Base-by-base conservation (phyloP, 768 basidiomycete species). In the Pluteus cervinus region DNA sequence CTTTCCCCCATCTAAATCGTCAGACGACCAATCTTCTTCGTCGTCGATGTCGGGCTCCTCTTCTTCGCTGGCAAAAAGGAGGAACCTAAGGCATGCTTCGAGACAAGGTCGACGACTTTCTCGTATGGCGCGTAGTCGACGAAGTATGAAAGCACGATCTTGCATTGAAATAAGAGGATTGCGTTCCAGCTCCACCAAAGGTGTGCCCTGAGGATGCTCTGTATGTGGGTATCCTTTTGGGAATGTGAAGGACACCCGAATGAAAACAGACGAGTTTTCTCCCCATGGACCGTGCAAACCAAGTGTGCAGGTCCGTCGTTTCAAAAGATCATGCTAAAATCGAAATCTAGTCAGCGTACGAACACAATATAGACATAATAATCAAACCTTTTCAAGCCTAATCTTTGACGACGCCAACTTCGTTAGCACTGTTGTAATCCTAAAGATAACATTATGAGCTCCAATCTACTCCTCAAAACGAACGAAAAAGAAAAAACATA, bases 331-430 rank as follows among this genome's bases (percentile, higher is more conserved):
- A 24, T 41, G 34, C 34, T 41, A 28, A 14, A 9, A 34, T 47
- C 5, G 40, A 46, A 22, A 8, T 28, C 22, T 11, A 49, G 36
- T 22, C n/a, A 32, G 5, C 21, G n/a, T 10, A 24, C 21, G 12
- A 29, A 24, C 4, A 30, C 22, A 32, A 12, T 29, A 29, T 22
- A 40, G 24, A 28, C 11, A 36, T 28, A 35, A 35, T 14, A 3
- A n/a, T 33, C 59, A 9, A 38, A 84, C 88, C 71, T 88, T 91
- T 54, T 94, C 92, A 8, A 93, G 76, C 44, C 82, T 86, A 50
- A 90, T 77, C 52, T 85, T 86, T 7, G 75, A 73, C 0, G 76
- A 63, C 6, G 71, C 59, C 16, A 91, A 69, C 47, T 74, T 79
- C 5, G 69, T 77, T 22, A 86, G 62, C 6, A 86, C 87, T 6